A percentile compares a stretch with the other conserved stretches of the same genome.
Evolutionary conservation across 306 rosid genomes (phyloP).

Genomic region (Gastrolobium villosum): DNA sequence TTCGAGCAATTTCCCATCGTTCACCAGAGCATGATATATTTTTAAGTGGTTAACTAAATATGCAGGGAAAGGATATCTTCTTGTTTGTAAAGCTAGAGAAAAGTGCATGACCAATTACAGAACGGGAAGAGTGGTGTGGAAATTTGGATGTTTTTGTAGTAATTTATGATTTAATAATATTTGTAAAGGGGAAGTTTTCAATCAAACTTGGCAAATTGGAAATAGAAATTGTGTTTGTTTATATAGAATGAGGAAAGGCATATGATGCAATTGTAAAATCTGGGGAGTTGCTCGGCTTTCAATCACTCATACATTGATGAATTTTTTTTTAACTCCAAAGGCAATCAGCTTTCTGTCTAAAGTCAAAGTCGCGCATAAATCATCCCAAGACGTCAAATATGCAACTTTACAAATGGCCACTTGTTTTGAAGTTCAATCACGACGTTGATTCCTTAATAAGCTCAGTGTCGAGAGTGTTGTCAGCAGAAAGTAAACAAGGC

Average conservation of each 20-base stretch:
- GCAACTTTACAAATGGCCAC: background rate
- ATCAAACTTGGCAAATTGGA: background rate
- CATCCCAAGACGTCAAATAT: background rate
- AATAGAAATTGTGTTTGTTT: background rate
- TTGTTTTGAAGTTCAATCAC: background rate
- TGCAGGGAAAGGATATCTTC: background rate
- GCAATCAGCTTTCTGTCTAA: slow-evolving; percentile 39
- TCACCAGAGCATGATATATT: slow-evolving; percentile 33
- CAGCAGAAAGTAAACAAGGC: background rate
- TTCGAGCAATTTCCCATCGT: no score
- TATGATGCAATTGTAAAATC: no score
- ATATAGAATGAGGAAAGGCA: background rate
- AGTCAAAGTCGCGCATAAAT: slow-evolving; percentile 1
- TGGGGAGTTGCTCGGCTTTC: slow-evolving; percentile 10
- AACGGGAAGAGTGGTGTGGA: slow-evolving; percentile 52
- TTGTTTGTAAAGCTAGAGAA: slow-evolving; percentile 45
- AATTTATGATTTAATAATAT: slow-evolving; percentile 50
- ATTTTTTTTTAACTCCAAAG: background rate
- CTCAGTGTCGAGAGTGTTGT: background rate
- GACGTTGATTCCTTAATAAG: slow-evolving; percentile 23
- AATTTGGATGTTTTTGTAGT: slow-evolving; percentile 47
- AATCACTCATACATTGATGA: slow-evolving; percentile 7
- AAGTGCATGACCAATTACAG: slow-evolving; percentile 34
- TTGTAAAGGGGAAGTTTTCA: slow-evolving; percentile 53
- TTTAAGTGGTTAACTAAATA: slow-evolving; percentile 28